phyloP scores from a whole-genome alignment of 805 yeast species.

The Schwanniomyces sp. region DNA sequence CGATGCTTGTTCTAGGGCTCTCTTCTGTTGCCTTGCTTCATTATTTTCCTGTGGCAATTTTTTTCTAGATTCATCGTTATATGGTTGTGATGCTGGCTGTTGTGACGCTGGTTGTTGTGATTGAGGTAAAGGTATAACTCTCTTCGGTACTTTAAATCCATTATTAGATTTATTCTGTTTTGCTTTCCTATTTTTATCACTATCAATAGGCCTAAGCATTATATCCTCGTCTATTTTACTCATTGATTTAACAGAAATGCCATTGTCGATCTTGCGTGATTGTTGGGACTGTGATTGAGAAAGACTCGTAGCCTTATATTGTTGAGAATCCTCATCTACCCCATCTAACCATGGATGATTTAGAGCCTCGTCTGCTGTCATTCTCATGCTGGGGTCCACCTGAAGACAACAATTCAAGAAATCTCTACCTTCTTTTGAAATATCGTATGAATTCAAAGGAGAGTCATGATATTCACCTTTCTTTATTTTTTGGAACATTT shows the following conservation, averaged over 20 bases:
- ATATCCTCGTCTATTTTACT: conserved; percentile 43
- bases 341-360: conserved; percentile 77
- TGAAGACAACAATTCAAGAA: conserved; percentile 71
- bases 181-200: conserved; percentile 20
- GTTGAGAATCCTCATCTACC: conserved; percentile 21
- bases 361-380: conserved; percentile 75
- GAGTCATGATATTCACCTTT: conserved; percentile 79
- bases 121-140: conserved; percentile 45
- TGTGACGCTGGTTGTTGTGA: conserved; percentile 37
- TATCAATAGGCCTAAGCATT: conserved; percentile 42
- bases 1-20: neutral
- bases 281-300: conserved; percentile 75
- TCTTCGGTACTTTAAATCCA: conserved; percentile 43
- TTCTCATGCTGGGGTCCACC: conserved; percentile 71
- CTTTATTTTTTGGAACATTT: conserved; percentile 72
- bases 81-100: conserved; percentile 11
- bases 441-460: conserved; percentile 63
- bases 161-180: conserved; percentile 17
- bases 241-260: conserved; percentile 33
- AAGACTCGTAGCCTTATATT: conserved; percentile 50
- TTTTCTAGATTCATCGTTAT: neutral
- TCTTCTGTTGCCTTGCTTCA: neutral
- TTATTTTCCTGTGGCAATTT: neutral
- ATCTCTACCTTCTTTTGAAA: conserved; percentile 68
- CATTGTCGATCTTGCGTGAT: conserved; percentile 42